These are phyloP conservation scores for Lactuca saligna DNA, from an alignment of 129 eudicot genomes.

Conservation along the genomic window DNA sequence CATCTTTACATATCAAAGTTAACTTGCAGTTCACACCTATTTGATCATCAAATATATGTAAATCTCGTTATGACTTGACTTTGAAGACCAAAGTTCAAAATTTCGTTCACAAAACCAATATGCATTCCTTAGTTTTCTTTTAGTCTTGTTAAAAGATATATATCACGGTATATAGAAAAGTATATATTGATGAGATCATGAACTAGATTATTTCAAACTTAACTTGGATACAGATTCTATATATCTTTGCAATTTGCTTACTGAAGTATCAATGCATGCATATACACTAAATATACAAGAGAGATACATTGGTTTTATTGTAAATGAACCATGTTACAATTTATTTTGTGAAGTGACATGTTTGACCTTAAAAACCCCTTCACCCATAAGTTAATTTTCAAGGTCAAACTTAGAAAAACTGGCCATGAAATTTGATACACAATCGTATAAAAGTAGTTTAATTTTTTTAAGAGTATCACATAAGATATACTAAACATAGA, in stretches of 20 bases:
- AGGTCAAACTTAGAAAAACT: not conserved
- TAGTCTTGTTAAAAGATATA: not conserved
- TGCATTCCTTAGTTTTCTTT: not conserved
- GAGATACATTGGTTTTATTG: too few species aligned
- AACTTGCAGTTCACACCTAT: conserved; percentile 27
- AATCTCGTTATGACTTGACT: not conserved
- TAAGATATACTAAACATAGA: not conserved
- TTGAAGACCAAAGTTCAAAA: conserved; percentile 7
- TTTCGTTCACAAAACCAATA: not conserved
- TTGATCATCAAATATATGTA: conserved; percentile 19
- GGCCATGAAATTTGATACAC: not conserved
- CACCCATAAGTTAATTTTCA: conserved; percentile 8
- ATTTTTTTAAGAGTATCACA: too few species aligned
- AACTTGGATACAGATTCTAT: too few species aligned
- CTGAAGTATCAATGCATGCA: too few species aligned
- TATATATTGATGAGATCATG: too few species aligned
- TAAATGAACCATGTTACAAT: not conserved
- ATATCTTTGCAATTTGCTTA: too few species aligned
- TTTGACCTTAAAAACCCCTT: conserved; percentile 8
- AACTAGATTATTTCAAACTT: too few species aligned
- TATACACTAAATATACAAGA: too few species aligned
- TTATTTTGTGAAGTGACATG: conserved; percentile 8
- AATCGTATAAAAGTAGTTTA: not conserved
- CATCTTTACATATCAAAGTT: conserved; percentile 28
- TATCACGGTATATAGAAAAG: not conserved